Evolutionary conservation across 768 basidiomycete species (phyloP).

Genomic region (Cystobasidium tubakii): DNA sequence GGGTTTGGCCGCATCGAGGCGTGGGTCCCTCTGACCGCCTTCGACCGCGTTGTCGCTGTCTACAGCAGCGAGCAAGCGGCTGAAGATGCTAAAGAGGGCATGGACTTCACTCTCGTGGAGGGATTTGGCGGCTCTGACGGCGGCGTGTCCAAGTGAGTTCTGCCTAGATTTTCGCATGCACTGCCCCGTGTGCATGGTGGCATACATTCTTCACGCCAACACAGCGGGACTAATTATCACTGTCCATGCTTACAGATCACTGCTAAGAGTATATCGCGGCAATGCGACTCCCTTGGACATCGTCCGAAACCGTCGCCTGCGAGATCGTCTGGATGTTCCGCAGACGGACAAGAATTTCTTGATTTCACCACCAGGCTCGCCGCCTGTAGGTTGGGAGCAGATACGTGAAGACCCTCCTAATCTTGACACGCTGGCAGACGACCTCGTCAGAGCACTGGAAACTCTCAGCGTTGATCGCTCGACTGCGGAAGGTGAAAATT

Average conservation of each 20-base stretch:
- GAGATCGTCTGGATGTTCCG: conserved; percentile 67
- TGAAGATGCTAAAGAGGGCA: conserved; percentile 15
- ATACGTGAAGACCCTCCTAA: conserved; percentile 88
- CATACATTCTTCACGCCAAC: not conserved
- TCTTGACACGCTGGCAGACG: conserved; percentile 70
- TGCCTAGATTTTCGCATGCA: conserved; percentile 41
- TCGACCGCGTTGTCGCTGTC: conserved; percentile 75
- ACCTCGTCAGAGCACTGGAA: conserved; percentile 72
- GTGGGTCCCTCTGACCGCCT: conserved; percentile 80
- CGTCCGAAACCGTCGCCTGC: conserved; percentile 42
- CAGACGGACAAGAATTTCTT: conserved; percentile 84
- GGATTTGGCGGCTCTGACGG: conserved; percentile 39
- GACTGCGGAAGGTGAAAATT: conserved; percentile 35
- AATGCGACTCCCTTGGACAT: conserved; percentile 46
- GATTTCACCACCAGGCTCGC: conserved; percentile 95
- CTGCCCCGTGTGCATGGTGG: not conserved
- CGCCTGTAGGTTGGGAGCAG: conserved; percentile 93
- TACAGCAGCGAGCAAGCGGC: conserved; percentile 52
- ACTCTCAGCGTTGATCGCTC: conserved; percentile 57
- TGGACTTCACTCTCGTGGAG: conserved; percentile 39
- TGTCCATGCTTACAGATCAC: conserved; percentile 46
- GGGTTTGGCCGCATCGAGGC: conserved; percentile 74
- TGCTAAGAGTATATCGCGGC: conserved; percentile 48
- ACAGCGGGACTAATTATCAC: not conserved
- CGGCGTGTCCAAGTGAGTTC: conserved; percentile 56